Percentiles rank a stretch among this genome's conserved stretches.
Conservation (phyloP, 2,329 filamentous ascomycete species). For the Onygenales sp. region DNA sequence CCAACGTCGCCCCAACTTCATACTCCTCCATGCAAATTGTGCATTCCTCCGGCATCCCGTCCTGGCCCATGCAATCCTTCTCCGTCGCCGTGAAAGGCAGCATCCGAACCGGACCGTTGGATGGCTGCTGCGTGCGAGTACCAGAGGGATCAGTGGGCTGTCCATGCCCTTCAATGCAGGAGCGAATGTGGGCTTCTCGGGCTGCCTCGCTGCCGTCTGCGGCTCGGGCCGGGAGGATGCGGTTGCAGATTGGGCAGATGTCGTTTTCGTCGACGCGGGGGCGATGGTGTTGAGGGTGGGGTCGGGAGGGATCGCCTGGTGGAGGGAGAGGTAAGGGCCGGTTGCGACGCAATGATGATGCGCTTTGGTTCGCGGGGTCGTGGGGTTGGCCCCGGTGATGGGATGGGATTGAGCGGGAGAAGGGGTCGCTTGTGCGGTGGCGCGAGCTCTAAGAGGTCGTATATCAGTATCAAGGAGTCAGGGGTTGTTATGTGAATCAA, state of each 20-base stretch:
- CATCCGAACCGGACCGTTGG: conserved; percentile 22
- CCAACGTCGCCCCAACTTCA: conserved; percentile 49
- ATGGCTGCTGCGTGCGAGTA: conserved; percentile 1
- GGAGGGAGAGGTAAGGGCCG: conserved; percentile 5
- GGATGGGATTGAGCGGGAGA: background rate
- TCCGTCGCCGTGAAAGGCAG: conserved; percentile 48
- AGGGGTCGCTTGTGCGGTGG: background rate
- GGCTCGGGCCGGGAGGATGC: conserved; percentile 28
- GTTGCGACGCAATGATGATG: background rate
- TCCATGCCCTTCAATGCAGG: conserved; percentile 32
- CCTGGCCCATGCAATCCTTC: conserved; percentile 50
- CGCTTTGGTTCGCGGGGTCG: background rate
- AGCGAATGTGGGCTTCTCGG: conserved; percentile 36
- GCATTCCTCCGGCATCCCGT: conserved; percentile 47
- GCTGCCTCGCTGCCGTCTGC: conserved; percentile 28
- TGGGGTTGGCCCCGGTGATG: conserved; percentile 4
- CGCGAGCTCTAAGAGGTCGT: background rate
- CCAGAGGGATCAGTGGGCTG: conserved; percentile 1
- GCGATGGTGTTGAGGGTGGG: conserved; percentile 11
- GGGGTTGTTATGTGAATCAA: background rate
- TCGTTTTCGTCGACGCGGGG: conserved; percentile 31
- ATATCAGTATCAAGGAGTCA: background rate
- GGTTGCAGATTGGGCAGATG: conserved; percentile 38
- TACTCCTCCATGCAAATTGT: conserved; percentile 59
- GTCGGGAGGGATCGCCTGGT: conserved; percentile 5